phyloP scores from a whole-genome alignment of 75 land plant species.

The Pinus albicaulis region DNA sequence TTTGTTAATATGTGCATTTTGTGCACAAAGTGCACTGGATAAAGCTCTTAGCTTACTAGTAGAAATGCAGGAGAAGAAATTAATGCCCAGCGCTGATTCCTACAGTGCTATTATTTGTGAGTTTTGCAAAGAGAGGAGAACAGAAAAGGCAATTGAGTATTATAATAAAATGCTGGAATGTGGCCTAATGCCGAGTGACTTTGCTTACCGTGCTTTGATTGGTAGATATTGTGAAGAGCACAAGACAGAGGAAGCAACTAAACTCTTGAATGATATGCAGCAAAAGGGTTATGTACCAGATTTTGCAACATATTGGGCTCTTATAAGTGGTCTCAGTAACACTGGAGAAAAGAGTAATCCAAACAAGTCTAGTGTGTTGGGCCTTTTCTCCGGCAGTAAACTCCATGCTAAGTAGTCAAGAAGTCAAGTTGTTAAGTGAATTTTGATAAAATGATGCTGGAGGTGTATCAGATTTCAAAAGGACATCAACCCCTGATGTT shows the following conservation, averaged over 20 bases:
- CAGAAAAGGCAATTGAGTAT: conserved; percentile 40
- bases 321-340: conserved; percentile 48
- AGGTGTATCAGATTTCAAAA: neutral
- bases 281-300: conserved; percentile 36
- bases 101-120: conserved; percentile 25
- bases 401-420: neutral
- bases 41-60: conserved; percentile 47
- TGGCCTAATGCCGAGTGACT: conserved; percentile 39
- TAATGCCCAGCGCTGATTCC: conserved; percentile 31
- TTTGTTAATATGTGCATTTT: conserved; percentile 31
- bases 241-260: conserved; percentile 48
- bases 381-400: conserved; percentile 32
- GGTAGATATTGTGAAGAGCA: conserved; percentile 33
- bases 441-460: neutral
- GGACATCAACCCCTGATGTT: neutral
- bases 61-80: conserved; percentile 43
- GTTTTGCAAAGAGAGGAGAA: conserved; percentile 27
- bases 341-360: conserved; percentile 11
- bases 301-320: conserved; percentile 61
- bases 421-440: neutral
- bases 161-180: conserved; percentile 33
- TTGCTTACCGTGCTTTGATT: conserved; percentile 45
- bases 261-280: conserved; percentile 55
- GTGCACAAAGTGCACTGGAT: conserved; percentile 20
- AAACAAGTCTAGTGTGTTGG: conserved; percentile 23